Percentiles rank a stretch among this genome's conserved stretches.
phyloP scores from a whole-genome alignment of 208 protist genomes.

The Trypanosoma conorhini region DNA sequence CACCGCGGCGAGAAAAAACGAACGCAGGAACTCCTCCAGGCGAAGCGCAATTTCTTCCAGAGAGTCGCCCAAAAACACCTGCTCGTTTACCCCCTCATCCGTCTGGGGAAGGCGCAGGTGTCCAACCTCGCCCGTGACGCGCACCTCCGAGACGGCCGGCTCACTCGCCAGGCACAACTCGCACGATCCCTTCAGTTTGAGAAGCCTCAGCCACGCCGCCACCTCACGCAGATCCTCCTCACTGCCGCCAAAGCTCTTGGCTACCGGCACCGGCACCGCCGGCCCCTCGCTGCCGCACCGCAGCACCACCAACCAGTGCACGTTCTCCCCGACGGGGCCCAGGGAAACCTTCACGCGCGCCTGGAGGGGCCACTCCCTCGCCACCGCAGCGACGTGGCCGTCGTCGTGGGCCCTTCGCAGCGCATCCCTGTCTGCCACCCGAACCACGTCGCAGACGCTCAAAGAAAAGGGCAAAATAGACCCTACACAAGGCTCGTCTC shows the following conservation, averaged over 20 bases:
- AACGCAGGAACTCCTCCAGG: slow-evolving; percentile 31
- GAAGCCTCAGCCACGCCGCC: slow-evolving; percentile 8
- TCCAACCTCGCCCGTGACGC: slow-evolving; percentile 1
- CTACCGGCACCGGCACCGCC: not conserved
- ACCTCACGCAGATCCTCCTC: slow-evolving; percentile 20
- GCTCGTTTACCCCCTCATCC: slow-evolving; percentile 32
- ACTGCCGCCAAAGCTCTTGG: slow-evolving; percentile 15
- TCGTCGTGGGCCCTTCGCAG: slow-evolving; percentile 13
- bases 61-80: slow-evolving; percentile 49
- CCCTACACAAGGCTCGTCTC: not conserved
- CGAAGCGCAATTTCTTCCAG: slow-evolving; percentile 32
- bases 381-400: not conserved
- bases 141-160: slow-evolving; percentile 2
- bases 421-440: not conserved
- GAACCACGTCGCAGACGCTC: slow-evolving; percentile 21
- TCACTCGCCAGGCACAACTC: slow-evolving; percentile 29
- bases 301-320: slow-evolving; percentile 32
- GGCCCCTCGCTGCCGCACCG: not conserved
- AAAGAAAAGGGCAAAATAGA: slow-evolving; percentile 37
- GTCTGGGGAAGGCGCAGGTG: not conserved
- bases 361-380: slow-evolving; percentile 22
- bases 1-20: slow-evolving; percentile 23
- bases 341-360: slow-evolving; percentile 25
- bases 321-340: not conserved
- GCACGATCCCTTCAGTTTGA: slow-evolving; percentile 1